These are phyloP conservation scores for Starmerella vaccinii DNA, from an alignment of 805 yeast species.

Conservation along the genomic window DNA sequence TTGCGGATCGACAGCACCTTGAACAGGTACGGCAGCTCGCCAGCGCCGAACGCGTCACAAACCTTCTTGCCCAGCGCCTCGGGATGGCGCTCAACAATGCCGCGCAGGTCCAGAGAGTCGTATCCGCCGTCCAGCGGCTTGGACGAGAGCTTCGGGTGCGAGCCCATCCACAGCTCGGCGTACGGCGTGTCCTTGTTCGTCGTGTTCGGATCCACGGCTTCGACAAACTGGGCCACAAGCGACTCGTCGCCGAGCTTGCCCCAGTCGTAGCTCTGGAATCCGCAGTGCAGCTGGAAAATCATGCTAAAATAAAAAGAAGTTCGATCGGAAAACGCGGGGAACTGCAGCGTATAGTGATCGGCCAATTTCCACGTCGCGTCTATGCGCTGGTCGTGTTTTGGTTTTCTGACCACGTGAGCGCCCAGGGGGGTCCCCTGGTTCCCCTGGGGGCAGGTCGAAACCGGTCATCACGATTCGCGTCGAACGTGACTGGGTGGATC, in stretches of 20 bases:
- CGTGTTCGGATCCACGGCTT: constrained; percentile 49
- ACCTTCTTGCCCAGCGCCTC: constrained; percentile 50
- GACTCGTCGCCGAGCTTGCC: constrained; percentile 76
- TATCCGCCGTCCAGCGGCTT: constrained; percentile 41
- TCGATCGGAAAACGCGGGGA: neutral
- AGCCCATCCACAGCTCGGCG: constrained; percentile 99
- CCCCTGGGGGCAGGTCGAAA: too few species aligned
- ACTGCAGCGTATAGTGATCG: neutral
- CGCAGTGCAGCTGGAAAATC: constrained; percentile 32
- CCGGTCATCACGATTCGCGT: neutral
- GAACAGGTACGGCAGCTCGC: constrained; percentile 82
- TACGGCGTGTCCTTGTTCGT: constrained; percentile 75
- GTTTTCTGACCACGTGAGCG: too few species aligned
- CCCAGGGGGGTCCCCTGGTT: too few species aligned
- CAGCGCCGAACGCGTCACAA: constrained; percentile 55
- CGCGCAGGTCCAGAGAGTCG: constrained; percentile 44
- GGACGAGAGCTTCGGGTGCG: constrained; percentile 89
- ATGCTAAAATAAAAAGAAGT: neutral
- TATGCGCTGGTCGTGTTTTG: too few species aligned
- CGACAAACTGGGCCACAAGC: constrained; percentile 78
- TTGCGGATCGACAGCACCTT: constrained; percentile 88
- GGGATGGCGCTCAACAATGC: constrained; percentile 53
- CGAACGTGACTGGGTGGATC: constrained; percentile 2
- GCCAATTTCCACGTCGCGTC: too few species aligned
- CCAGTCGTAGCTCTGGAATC: constrained; percentile 74